phyloP scores from a whole-genome alignment of 83 land plant species.

The Diphasiastrum complanatum region DNA sequence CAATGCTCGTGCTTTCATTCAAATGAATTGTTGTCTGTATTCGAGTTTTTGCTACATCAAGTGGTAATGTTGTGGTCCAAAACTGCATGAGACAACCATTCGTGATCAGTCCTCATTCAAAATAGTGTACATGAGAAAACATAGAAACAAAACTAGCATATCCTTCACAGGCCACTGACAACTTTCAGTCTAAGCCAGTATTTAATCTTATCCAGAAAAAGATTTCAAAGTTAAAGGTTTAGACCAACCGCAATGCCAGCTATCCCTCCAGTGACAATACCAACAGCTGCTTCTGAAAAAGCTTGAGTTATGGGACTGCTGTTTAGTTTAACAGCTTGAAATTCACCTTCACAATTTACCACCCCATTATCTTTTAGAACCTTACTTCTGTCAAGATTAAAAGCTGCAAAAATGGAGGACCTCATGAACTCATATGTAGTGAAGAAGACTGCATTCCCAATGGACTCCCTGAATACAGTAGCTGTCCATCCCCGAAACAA shows the following conservation, averaged over 20 bases:
- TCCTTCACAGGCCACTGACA: neutral
- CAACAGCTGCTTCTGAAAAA: conserved; percentile 42
- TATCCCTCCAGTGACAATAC: conserved; percentile 82
- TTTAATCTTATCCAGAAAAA: neutral
- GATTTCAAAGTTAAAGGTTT: neutral
- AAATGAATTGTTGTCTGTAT: conserved; percentile 71
- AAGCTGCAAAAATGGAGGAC: conserved; percentile 31
- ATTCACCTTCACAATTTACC: conserved; percentile 1
- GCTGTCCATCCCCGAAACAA: conserved; percentile 72
- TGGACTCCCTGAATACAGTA: conserved; percentile 71
- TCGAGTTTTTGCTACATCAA: conserved; percentile 94
- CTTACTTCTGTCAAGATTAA: conserved; percentile 26
- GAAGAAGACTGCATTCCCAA: conserved; percentile 82
- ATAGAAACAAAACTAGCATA: neutral
- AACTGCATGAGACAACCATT: too few relatives aligned
- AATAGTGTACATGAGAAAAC: neutral
- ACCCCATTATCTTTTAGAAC: neutral
- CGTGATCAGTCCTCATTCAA: too few relatives aligned
- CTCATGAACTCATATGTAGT: conserved; percentile 70
- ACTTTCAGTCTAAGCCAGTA: neutral
- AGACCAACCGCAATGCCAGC: conserved; percentile 81
- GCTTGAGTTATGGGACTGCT: conserved; percentile 22
- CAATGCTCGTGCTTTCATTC: conserved; percentile 45
- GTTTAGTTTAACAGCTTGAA: conserved; percentile 7
- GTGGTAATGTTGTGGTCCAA: conserved; percentile 77